A percentile compares a stretch with the other conserved stretches of the same genome.
These are phyloP conservation scores for Picea mariana DNA, from an alignment of 83 land plant species.

Conservation along the genomic window DNA sequence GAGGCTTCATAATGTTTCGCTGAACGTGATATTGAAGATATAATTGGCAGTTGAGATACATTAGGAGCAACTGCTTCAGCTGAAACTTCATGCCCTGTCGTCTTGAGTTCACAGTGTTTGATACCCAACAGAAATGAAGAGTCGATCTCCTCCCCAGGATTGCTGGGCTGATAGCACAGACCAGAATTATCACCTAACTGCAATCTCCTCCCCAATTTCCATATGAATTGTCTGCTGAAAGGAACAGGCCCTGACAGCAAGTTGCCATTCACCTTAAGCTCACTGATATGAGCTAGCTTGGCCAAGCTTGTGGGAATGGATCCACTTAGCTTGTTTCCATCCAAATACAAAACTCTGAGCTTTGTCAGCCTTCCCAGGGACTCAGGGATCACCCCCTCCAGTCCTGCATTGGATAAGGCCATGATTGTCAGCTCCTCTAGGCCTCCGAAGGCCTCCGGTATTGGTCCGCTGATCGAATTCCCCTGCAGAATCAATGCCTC, in stretches of 20 bases:
- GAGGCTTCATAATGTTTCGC: background rate
- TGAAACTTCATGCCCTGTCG: background rate
- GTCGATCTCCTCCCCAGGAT: constrained; percentile 19
- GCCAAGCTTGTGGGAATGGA: constrained; percentile 52
- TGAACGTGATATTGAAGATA: background rate
- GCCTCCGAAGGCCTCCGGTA: constrained; percentile 28
- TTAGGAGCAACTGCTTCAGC: background rate
- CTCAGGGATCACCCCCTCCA: constrained; percentile 58
- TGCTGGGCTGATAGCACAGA: constrained; percentile 48
- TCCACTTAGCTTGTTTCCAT: constrained; percentile 64
- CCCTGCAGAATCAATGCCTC: constrained; percentile 55
- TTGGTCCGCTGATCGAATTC: constrained; percentile 29
- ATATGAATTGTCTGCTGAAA: constrained; percentile 48
- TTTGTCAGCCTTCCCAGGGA: constrained; percentile 43
- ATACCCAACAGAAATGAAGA: constrained; percentile 16
- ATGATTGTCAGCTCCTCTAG: constrained; percentile 38
- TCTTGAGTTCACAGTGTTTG: constrained; percentile 8
- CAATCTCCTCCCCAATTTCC: constrained; percentile 71
- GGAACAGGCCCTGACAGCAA: constrained; percentile 62
- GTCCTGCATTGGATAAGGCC: constrained; percentile 48
- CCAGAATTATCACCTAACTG: constrained; percentile 57
- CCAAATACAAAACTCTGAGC: constrained; percentile 63
- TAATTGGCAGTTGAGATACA: constrained; percentile 6
- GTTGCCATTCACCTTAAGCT: constrained; percentile 65
- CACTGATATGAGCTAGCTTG: constrained; percentile 40